These are phyloP conservation scores for Pseudovirgaria hyperparasitica DNA, from an alignment of 2,329 filamentous ascomycete genomes.

Conservation along the genomic window DNA sequence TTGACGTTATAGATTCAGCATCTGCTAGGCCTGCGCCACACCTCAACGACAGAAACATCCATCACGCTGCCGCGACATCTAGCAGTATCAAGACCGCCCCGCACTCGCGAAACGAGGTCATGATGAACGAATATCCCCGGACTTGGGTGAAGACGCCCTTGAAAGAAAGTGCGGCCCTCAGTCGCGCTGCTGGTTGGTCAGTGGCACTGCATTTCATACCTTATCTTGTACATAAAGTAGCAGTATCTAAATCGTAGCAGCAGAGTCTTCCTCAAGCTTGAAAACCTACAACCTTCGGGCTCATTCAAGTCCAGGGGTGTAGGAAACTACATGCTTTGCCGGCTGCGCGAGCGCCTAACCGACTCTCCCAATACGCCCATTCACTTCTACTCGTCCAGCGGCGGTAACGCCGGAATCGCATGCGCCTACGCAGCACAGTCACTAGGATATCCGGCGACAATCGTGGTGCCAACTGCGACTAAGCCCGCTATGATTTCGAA, in stretches of 20 bases:
- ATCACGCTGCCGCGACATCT: too few relatives aligned
- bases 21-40: too few relatives aligned
- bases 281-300: slow-evolving; percentile 71
- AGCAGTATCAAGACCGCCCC: too few relatives aligned
- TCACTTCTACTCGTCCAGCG: slow-evolving; percentile 70
- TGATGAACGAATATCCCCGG: too few relatives aligned
- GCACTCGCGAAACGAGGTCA: too few relatives aligned
- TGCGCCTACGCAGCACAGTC: slow-evolving; percentile 59
- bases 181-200: slow-evolving; percentile 59
- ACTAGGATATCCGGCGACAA: slow-evolving; percentile 54
- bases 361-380: slow-evolving; percentile 18
- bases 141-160: slow-evolving; percentile 65
- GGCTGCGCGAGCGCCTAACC: slow-evolving; percentile 25
- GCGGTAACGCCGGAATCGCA: slow-evolving; percentile 76
- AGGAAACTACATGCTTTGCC: slow-evolving; percentile 54
- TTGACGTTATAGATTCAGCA: too few relatives aligned
- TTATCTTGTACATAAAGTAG: neutral
- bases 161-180: slow-evolving; percentile 53
- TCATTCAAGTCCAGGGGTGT: slow-evolving; percentile 75
- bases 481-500: slow-evolving; percentile 59
- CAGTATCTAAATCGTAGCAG: slow-evolving; percentile 33
- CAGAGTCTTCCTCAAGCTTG: slow-evolving; percentile 74
- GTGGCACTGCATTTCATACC: neutral
- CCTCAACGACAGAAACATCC: too few relatives aligned
- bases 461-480: slow-evolving; percentile 58